Conservation (phyloP, 345 rosid species). For the Rhodamnia argentea region DNA sequence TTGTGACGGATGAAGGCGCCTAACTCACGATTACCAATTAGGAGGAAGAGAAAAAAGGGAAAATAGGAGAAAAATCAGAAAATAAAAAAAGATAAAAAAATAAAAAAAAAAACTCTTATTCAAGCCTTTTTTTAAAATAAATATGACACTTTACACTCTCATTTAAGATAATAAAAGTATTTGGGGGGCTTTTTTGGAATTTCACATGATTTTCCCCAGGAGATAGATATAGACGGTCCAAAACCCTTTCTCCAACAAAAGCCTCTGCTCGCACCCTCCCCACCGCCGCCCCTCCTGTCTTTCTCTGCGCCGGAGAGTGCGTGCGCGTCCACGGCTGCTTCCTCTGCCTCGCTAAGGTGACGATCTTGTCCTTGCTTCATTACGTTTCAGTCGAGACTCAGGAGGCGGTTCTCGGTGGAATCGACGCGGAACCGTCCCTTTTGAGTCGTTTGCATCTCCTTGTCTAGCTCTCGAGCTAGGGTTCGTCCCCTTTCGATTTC, state of each 20-base stretch:
- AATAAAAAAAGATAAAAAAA: too few relatives aligned
- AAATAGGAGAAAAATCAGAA: too few relatives aligned
- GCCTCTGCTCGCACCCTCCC: background rate
- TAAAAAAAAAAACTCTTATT: too few relatives aligned
- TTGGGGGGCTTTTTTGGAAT: too few relatives aligned
- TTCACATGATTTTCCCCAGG: background rate
- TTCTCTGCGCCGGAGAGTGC: background rate
- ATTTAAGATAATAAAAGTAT: too few relatives aligned
- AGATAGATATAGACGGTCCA: background rate
- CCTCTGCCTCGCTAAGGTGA: background rate
- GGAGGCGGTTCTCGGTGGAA: background rate
- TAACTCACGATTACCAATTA: too few relatives aligned
- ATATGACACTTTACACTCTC: too few relatives aligned
- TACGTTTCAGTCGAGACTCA: background rate
- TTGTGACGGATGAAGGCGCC: too few relatives aligned
- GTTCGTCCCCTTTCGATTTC: background rate
- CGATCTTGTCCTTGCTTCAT: background rate
- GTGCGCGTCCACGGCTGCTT: background rate
- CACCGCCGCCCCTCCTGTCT: background rate
- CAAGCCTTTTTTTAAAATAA: too few relatives aligned
- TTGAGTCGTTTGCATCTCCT: background rate
- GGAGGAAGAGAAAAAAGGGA: too few relatives aligned
- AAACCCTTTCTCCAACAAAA: background rate
- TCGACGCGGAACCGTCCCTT: background rate
- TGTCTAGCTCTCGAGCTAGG: background rate